Percentiles rank a stretch among this genome's conserved stretches.
Conservation (phyloP, 208 protist genomes). For the Acanthamoeba pearcei region DNA sequence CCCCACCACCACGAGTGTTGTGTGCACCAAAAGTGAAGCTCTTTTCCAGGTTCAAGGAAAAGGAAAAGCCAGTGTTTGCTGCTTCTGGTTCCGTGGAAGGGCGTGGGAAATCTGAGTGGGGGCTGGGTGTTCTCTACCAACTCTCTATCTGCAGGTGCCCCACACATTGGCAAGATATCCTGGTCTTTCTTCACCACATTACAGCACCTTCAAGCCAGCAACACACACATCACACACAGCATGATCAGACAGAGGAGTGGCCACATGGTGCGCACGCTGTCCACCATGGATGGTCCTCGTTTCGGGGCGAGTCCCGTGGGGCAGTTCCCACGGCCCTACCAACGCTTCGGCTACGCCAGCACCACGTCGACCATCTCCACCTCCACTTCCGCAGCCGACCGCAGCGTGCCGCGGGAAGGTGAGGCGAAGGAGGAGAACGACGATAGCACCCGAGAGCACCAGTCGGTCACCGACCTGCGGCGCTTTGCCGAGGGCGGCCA, state of each 20-base stretch:
- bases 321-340: neutral
- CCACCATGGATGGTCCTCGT: neutral
- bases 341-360: neutral
- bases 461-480: constrained; percentile 11
- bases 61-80: neutral
- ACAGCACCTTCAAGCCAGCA: neutral
- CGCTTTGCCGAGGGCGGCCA: constrained; percentile 38
- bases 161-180: neutral
- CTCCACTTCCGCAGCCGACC: neutral
- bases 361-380: neutral
- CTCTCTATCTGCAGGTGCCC: neutral
- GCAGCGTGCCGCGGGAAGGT: neutral
- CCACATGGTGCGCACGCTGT: constrained; percentile 21
- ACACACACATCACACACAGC: neutral
- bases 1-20: neutral
- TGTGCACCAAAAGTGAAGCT: too few relatives aligned
- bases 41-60: neutral
- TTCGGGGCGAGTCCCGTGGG: neutral
- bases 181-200: too few relatives aligned
- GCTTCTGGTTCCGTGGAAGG: neutral
- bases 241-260: constrained; percentile 39
- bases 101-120: neutral
- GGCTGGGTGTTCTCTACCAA: neutral
- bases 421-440: neutral
- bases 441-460: neutral